Base-by-base conservation (phyloP, 2,329 filamentous ascomycete species). In the Trichoderma afroharzianum region DNA sequence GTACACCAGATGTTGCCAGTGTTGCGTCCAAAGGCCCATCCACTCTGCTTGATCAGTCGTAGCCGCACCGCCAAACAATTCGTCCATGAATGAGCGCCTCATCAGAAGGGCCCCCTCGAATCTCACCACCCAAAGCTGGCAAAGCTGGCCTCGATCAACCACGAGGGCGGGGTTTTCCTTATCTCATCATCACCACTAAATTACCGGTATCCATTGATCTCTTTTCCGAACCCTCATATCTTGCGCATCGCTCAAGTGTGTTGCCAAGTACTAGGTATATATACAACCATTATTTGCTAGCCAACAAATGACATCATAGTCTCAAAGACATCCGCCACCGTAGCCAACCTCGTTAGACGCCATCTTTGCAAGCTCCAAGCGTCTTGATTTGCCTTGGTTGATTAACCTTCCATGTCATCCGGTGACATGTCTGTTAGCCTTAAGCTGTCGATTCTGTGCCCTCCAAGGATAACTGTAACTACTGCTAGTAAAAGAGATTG, bases 231-330 rank as follows among this genome's bases (percentile, higher is more conserved):
- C n/a, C n/a, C 47, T 24, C 21, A 14, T 53, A 24, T 53, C 11
- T 14, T 24, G 47, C 47, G 21, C n/a, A 24, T 21, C 21, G n/a
- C 21, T 53, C 47, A 24, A 50, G 39, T 24, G 47, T 24, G 2
- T 2, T 53, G n/a, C 47, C 47, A 53, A 53, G 47, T 53, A 53
- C 3, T 21, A 53, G 24, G 47, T 53, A 53, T 1, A 24, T 24
- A 3, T 24, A 53, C 47, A 3, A 21, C n/a, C 5, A 53, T 50
- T 21, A 50, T 24, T 14, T 53, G 47, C 47, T 24, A 53, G 47
- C 47, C 47, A 53, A 2, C 11, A 3, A 39, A 80, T 81, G 80
- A 81, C 80, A 81, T 81, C 80, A 81, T 78, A 71, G 71, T 15
- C 74, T 75, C 78, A 33, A 36, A 50, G n/a, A 47, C 30, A 47